Evolutionary conservation across 108 stramenopile genomes (phyloP), one percentile per base, ranked within the genome.

Genomic region (Hondaea fermentalgiana): DNA sequence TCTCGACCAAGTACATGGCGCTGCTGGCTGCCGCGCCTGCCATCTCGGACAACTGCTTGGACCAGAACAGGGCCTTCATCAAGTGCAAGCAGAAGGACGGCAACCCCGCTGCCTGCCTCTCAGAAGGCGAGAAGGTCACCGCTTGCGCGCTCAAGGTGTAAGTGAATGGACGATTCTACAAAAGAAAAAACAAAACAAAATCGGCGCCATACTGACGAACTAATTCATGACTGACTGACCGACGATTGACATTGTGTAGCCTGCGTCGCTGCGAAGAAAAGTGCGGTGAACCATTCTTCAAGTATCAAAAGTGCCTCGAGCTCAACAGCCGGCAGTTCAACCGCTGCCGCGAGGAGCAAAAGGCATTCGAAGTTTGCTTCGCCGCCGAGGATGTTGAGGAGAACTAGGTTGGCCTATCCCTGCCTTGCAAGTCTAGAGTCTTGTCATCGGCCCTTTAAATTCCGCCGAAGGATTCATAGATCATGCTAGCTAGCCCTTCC

Each of bases 91-190:
- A 88, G 47, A 43, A 28, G 25, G 44, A 45, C 88, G 21, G 35
- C 28, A 72, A 88, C 69, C 88, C 88, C 16, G 60, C 64, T 10
- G 64, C 88, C 16, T 88, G 88, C 88, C 71, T 88, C 47, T 23
- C 45, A 25, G 47, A 64, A 43, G 88, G 88, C 88, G 71, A 88
- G 88, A 72, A 88, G 88, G 88, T 88, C 42, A 72, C 72, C 25
- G 42, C 71, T 71, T 88, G 88, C 69, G 72, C 53, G 43, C 45
- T 72, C 45, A 72, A 71, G 16, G 88, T 88, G 88, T 88, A 60
- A 71, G 88, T 88, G 35, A 35, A 35, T 35, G 35, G 2, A 35
- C 0, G 35, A 35, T 57, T 57, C 16, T 16, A 57, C 16, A 0
- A 8, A 8, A 16, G 8, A 16, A 14, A 4, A 57, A 8, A 16